Conservation (phyloP, 2,329 filamentous ascomycete species). For the Trichoderma cornu-damae region DNA sequence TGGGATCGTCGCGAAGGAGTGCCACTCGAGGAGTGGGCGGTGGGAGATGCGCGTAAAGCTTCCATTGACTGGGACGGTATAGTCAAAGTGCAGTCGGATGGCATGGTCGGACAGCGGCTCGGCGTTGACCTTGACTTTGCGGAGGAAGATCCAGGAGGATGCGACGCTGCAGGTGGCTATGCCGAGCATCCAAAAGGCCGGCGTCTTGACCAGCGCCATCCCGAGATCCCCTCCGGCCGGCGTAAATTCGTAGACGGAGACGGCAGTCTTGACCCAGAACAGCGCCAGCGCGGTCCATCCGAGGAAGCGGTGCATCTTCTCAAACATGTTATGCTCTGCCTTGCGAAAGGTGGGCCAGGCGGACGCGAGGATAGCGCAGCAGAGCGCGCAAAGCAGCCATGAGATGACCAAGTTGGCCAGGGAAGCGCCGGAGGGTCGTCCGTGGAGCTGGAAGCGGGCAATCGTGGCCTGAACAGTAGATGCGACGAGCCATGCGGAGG, state of each 20-base stretch:
- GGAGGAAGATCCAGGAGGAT: conserved; percentile 68
- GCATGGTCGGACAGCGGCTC: conserved; percentile 69
- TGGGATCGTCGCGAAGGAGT: conserved; percentile 70
- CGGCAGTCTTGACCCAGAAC: conserved; percentile 59
- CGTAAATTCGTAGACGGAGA: conserved; percentile 46
- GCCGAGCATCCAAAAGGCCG: conserved; percentile 62
- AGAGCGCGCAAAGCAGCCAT: conserved; percentile 53
- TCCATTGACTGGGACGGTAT: conserved; percentile 51
- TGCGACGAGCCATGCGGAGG: conserved; percentile 46
- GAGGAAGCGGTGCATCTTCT: conserved; percentile 64
- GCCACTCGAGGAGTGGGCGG: conserved; percentile 63
- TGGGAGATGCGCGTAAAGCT: conserved; percentile 52
- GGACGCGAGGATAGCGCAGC: conserved; percentile 55
- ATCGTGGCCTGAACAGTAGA: conserved; percentile 38
- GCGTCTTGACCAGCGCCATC: conserved; percentile 34
- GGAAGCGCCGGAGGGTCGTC: conserved; percentile 31
- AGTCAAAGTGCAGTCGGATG: conserved; percentile 63
- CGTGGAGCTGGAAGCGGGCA: conserved; percentile 27
- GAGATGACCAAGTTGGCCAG: conserved; percentile 45
- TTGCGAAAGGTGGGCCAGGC: conserved; percentile 61
- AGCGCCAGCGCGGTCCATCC: conserved; percentile 64
- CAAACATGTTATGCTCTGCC: conserved; percentile 63
- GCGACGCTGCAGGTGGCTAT: conserved; percentile 60
- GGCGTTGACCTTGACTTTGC: conserved; percentile 59
- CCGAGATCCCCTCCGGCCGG: conserved; percentile 33